Percentiles rank a stretch among this genome's conserved stretches.
Evolutionary conservation across 2,329 filamentous ascomycete species (phyloP).

Genomic region (Fusarium sublunatum): DNA sequence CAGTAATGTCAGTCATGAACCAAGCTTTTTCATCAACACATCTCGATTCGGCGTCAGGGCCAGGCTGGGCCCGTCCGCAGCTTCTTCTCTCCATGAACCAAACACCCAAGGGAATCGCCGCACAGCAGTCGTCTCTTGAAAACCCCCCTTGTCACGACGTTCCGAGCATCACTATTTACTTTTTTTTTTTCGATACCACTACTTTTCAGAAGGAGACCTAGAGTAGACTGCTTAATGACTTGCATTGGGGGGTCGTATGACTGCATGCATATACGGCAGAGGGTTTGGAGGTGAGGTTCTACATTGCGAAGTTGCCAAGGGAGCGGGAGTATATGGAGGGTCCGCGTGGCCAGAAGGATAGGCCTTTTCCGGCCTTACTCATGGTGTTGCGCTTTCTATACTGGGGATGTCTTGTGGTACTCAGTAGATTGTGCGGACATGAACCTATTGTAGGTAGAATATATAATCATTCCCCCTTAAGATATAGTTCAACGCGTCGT

Average conservation of each 20-base stretch:
- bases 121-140: conserved; percentile 22
- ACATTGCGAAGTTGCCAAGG: conserved; percentile 19
- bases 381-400: conserved; percentile 27
- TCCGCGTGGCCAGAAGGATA: conserved; percentile 15
- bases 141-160: conserved; percentile 20
- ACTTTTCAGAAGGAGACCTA: conserved; percentile 47
- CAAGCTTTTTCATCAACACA: conserved; percentile 24
- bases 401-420: conserved; percentile 10
- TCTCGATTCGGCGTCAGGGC: conserved; percentile 26
- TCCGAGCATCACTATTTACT: conserved; percentile 37
- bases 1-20: conserved; percentile 57
- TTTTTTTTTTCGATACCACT: conserved; percentile 53
- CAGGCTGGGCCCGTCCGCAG: conserved; percentile 22
- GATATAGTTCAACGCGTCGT: background rate
- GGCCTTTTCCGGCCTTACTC: conserved; percentile 26
- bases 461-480: conserved; percentile 38
- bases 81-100: conserved; percentile 20
- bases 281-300: conserved; percentile 8
- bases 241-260: conserved; percentile 38
- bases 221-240: conserved; percentile 52
- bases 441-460: conserved; percentile 45
- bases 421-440: conserved; percentile 27
- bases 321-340: conserved; percentile 31
- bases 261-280: conserved; percentile 13
- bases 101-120: conserved; percentile 13